phyloP scores from a whole-genome alignment of 768 basidiomycete genomes.

The Lyophyllum shimeji region DNA sequence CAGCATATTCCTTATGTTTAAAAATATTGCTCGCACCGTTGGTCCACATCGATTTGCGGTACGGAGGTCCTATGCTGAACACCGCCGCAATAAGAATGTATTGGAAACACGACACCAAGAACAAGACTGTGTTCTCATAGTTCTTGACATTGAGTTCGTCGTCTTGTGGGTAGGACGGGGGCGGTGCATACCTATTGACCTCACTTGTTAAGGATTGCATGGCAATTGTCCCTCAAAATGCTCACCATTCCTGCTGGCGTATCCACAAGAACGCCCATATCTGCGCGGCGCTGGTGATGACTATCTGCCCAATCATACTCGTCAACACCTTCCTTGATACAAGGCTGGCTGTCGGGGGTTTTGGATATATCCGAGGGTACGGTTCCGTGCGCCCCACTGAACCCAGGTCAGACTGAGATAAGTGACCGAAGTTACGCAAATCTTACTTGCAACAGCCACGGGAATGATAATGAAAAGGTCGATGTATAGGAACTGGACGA shows the following conservation, averaged over 20 bases:
- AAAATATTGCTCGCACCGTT: conserved; percentile 60
- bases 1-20: not conserved
- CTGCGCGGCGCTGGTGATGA: conserved; percentile 82
- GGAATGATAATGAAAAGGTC: conserved; percentile 98
- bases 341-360: conserved; percentile 92
- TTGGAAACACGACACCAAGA: conserved; percentile 96
- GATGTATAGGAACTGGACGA: conserved; percentile 85
- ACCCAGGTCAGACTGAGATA: conserved; percentile 8
- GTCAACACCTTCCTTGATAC: conserved; percentile 94
- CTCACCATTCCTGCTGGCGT: conserved; percentile 78
- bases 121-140: conserved; percentile 90
- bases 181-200: conserved; percentile 77
- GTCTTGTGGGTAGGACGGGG: conserved; percentile 48
- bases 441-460: conserved; percentile 91
- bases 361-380: conserved; percentile 81
- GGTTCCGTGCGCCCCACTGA: conserved; percentile 95
- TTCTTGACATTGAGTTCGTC: conserved; percentile 82
- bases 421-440: conserved; percentile 2
- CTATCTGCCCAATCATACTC: conserved; percentile 90
- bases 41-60: conserved; percentile 92
- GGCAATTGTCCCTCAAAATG: not conserved
- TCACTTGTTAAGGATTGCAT: not conserved
- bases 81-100: conserved; percentile 96
- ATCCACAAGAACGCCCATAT: conserved; percentile 91
- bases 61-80: conserved; percentile 97